Conservation (phyloP, 768 basidiomycete species). For the Tylopilus rubrobrunneus region DNA sequence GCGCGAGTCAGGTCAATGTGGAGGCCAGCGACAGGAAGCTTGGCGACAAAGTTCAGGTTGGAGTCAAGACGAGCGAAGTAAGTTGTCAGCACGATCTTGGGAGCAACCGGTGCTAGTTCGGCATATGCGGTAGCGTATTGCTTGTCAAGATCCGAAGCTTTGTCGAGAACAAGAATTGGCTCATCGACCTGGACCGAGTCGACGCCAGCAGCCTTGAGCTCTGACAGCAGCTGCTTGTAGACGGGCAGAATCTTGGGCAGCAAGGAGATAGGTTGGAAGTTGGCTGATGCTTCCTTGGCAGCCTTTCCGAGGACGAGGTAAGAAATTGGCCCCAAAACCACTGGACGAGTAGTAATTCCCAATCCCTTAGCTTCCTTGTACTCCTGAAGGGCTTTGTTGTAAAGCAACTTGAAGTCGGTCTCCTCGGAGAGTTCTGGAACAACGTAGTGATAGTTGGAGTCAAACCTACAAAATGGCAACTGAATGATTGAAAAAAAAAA, state of each 20-base stretch:
- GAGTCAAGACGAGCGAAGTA: slow-evolving; percentile 96
- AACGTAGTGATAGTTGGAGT: slow-evolving; percentile 98
- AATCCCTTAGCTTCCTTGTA: slow-evolving; percentile 91
- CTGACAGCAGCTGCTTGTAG: slow-evolving; percentile 84
- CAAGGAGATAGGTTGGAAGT: slow-evolving; percentile 89
- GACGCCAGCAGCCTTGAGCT: slow-evolving; percentile 91
- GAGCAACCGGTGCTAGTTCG: slow-evolving; percentile 75
- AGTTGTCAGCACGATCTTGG: slow-evolving; percentile 91
- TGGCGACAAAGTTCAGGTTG: slow-evolving; percentile 83
- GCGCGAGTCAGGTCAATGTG: slow-evolving; percentile 98
- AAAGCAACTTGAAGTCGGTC: slow-evolving; percentile 91
- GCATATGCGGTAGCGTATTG: slow-evolving; percentile 79
- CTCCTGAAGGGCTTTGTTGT: slow-evolving; percentile 93
- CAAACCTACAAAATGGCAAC: slow-evolving; percentile 59
- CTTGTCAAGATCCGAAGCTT: slow-evolving; percentile 68
- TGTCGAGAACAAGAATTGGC: slow-evolving; percentile 92
- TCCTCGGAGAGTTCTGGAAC: slow-evolving; percentile 92
- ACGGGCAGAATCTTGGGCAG: slow-evolving; percentile 86
- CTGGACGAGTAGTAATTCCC: slow-evolving; percentile 90
- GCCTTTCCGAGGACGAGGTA: slow-evolving; percentile 94
- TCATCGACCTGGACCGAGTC: slow-evolving; percentile 97
- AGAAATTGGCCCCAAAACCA: slow-evolving; percentile 92
- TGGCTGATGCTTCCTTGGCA: slow-evolving; percentile 73
- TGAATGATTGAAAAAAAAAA: background rate
- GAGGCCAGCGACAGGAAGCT: slow-evolving; percentile 89